These are phyloP conservation scores for Agrocybe pediades DNA, from an alignment of 768 basidiomycete genomes.

Conservation along the genomic window DNA sequence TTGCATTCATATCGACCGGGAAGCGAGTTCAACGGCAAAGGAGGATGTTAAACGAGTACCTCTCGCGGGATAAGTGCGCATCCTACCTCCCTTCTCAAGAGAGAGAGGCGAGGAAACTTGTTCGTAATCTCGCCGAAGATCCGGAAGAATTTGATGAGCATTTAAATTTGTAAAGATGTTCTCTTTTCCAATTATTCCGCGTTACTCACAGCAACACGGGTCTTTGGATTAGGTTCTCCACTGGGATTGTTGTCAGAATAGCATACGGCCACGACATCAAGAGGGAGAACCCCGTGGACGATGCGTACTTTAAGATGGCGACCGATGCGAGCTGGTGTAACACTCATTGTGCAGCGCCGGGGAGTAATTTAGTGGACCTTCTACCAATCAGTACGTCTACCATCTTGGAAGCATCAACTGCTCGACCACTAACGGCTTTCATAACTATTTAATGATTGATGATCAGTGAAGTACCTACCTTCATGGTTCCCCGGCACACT, in stretches of 20 bases:
- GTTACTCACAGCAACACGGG: no score
- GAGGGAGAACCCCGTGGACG: constrained; percentile 43
- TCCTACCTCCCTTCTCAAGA: no score
- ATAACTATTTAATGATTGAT: background rate
- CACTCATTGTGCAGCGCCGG: constrained; percentile 46
- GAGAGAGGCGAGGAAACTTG: no score
- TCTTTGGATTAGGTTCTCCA: constrained; percentile 49
- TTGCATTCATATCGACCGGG: no score
- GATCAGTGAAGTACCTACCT: constrained; percentile 53
- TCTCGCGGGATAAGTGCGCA: no score
- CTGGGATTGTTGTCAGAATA: constrained; percentile 46
- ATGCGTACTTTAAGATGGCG: constrained; percentile 47
- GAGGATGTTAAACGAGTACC: no score
- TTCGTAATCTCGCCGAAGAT: no score
- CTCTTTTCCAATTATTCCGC: no score
- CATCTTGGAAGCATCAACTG: constrained; percentile 1
- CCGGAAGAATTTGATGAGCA: no score
- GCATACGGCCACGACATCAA: constrained; percentile 50
- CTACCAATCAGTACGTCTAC: constrained; percentile 39
- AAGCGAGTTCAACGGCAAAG: no score
- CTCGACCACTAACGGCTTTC: no score
- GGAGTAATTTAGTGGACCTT: constrained; percentile 46
- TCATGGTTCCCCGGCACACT: constrained; percentile 61
- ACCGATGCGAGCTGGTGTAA: constrained; percentile 48
- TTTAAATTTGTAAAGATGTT: no score